Evolutionary conservation across 148 eudicot genomes (phyloP).

Genomic region (Chenopodium suecicum): DNA sequence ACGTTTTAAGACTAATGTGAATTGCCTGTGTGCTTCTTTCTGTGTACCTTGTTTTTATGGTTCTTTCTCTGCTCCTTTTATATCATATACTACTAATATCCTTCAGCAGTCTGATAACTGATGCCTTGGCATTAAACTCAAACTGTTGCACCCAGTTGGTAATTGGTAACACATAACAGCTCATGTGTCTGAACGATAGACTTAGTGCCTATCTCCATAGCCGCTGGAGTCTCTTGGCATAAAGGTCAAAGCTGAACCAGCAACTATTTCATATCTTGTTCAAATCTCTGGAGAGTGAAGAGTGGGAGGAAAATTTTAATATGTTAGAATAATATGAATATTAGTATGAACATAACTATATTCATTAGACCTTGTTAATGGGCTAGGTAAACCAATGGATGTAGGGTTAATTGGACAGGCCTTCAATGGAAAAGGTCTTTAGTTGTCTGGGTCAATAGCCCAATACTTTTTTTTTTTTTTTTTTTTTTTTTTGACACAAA

Average conservation of each 20-base stretch:
- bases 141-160: neutral
- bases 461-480: too few species aligned
- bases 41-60: neutral
- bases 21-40: neutral
- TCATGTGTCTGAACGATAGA: neutral
- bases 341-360: neutral
- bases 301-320: neutral
- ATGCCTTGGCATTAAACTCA: neutral
- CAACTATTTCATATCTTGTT: neutral
- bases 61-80: slow-evolving; percentile 5
- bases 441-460: too few species aligned
- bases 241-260: neutral
- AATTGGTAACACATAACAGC: neutral
- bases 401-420: too few species aligned
- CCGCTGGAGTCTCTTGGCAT: neutral
- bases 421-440: too few species aligned
- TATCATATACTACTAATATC: neutral
- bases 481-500: too few species aligned
- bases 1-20: neutral
- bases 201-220: neutral
- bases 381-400: too few species aligned
- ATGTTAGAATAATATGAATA: neutral
- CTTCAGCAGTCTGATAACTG: neutral
- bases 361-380: too few species aligned
- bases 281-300: neutral